Base-by-base conservation (phyloP, 768 basidiomycete species). In the Dictyophora rubrovolvata region DNA sequence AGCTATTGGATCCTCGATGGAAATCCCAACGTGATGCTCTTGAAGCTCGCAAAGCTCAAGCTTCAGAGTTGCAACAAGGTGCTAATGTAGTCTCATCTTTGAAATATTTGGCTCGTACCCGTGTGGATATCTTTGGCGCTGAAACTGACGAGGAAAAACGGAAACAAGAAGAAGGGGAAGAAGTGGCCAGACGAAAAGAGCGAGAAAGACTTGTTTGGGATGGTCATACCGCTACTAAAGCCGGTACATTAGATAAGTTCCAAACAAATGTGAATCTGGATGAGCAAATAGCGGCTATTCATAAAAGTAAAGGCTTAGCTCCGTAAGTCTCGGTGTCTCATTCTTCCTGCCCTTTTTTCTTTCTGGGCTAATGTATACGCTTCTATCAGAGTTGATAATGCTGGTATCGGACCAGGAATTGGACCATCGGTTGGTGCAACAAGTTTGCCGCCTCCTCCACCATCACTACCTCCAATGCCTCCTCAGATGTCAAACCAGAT, bases 151-250 rank as follows among this genome's bases (percentile, higher is more conserved):
- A 97, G 67, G 93, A 94, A 64, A 79, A 86, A 60, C 81, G 93
- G 62, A 88, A 85, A 72, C 79, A 78, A 51, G 88, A 93, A 65
- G 94, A 96, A 63, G 92, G 92, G 54, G 87, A 87, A 62, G 89
- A 93, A 66, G 78, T 82, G 56, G 82, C 85, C 62, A 81, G 81
- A 67, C 78, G 92, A 63, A 87, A 84, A 69, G 94, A 95, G 70
- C 83, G 85, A 69, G 96, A 98, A 73, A 93, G 89, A 69, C 89
- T 91, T 64, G 90, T 97, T 53, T 99, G 96, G 96, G 96, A 98
- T 72, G 96, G 96, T 65, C 94, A 98, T 71, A 94, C 94, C 1
- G 89, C 92, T 48, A 89, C 92, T 48, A 97, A 94, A 73, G 87
- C 87, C 53, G 84, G 83, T 64, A 96, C 93, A 0, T 77, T 93